Base-by-base conservation (phyloP, 306 rosid genomes). In the Acacia melanoxylon region DNA sequence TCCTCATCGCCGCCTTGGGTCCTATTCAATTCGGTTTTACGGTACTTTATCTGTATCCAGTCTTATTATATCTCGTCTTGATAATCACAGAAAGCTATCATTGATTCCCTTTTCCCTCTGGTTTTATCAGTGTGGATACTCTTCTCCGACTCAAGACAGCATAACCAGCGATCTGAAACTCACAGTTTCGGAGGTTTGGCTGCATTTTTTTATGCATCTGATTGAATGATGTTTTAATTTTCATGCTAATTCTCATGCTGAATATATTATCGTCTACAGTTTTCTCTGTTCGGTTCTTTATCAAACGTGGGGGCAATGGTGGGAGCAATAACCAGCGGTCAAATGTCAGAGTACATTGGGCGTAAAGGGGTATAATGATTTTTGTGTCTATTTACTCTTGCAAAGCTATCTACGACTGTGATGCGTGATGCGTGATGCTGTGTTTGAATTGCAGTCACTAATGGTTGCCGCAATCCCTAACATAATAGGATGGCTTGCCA, bases 21-120 rank as follows among this genome's bases (percentile, higher is more conserved):
- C 97, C 98, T 11, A 88, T 93, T 83, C 98, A 93, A 82, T 93
- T 93, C 84, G 98, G 98, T 51, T 91, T 90, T 90, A 93, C 98
- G 78, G 90, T 87, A 46, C 63, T 68, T 71, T 45, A 31, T 27
- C 10, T 13, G 19, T 27, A 8, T 8, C 40, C 70, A 58, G 51
- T 76, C 15, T 41, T 37, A 7, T 76, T 40, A 1, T 35, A 35
- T 35, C 6, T 74, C 31, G 54, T 75, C 58, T 58, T 42, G 24
- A 35, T 68, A 35, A 8, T 24, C 16, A 1, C 20, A 3, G 22
- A 35, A 22, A 25, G 56, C 44, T 19, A 35, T 62, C 37, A 65
- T 48, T 15, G 10, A 24, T 58, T 59, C 20, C 33, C 22, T 5
- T 62, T 4, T 5, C 3, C 48, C 2, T 20, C 10, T 6, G 56